Percentiles rank a stretch among this genome's conserved stretches.
Evolutionary conservation across 371 early-diverging fungal species (phyloP).

Genomic region (Syncephalis fuscata): DNA sequence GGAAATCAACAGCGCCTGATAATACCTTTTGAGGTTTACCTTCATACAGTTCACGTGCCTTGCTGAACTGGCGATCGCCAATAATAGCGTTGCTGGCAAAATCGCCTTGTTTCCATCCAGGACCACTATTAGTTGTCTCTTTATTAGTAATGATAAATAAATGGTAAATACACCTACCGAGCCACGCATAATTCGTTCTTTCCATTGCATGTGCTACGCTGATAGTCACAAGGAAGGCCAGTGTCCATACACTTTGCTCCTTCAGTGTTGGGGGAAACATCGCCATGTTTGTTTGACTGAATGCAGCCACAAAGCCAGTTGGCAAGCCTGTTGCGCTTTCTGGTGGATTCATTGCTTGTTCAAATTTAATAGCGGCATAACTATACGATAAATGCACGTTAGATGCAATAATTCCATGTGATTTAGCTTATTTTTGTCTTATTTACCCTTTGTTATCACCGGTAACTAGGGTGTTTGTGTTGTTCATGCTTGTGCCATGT

Average conservation of each 20-base stretch:
- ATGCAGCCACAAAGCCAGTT: conserved; percentile 30
- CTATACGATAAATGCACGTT: no score
- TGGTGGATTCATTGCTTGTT: no score
- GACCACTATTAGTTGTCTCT: conserved; percentile 11
- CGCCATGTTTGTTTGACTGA: conserved; percentile 42
- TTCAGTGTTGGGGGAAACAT: conserved; percentile 36
- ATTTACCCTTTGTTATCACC: conserved; percentile 45
- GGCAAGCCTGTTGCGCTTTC: no score
- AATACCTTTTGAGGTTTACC: no score
- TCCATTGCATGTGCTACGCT: conserved; percentile 1
- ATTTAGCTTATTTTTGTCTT: no score
- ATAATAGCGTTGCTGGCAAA: conserved; percentile 33
- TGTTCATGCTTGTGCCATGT: conserved; percentile 40
- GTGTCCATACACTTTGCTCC: conserved; percentile 38
- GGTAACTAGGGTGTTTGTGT: conserved; percentile 28
- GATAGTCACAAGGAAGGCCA: conserved; percentile 37
- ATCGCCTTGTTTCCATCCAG: conserved; percentile 16
- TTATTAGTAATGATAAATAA: neutral
- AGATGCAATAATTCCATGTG: no score
- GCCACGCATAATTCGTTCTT: conserved; percentile 12
- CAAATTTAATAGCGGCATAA: conserved; percentile 11
- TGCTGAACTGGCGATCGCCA: conserved; percentile 23
- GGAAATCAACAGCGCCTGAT: conserved; percentile 16
- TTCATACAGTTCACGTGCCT: conserved; percentile 16
- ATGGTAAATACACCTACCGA: conserved; percentile 15